Base-by-base conservation (phyloP, 148 eudicot genomes). In the Nyssa sinensis region DNA sequence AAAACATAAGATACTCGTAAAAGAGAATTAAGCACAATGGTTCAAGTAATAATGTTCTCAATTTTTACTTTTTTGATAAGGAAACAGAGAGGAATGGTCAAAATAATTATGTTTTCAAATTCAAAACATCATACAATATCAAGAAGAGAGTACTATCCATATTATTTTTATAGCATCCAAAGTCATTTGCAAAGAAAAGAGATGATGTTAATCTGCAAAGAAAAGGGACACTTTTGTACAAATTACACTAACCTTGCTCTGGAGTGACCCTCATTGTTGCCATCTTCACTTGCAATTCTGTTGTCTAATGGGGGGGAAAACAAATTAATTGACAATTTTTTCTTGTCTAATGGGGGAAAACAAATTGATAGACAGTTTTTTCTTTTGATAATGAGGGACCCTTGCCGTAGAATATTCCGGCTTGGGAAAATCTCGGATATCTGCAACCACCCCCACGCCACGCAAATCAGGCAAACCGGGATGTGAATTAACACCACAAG, bases 191-290 rank as follows among this genome's bases (percentile, higher is more conserved):
- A 74, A 53, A 24, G 37, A 77, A 21, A 71, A 66, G 10, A 67
- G 5, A 41, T 0, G n/a, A 55, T 3, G 58, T 27, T 44, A 62
- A 62, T 24, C 28, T 7, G 59, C 21, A 61, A 13, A 2, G 59
- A 47, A n/a, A 62, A 35, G 39, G 17, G 21, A 35, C 2, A 19
- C 9, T 21, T n/a, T n/a, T 21, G 25, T 24, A 31, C 32, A 62
- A 60, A 64, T 39, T 24, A 67, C 41, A 74, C 90, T 74, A 71
- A 91, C 97, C 97, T 89, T 71, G 67, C 77, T 75, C 62, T 82
- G 72, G 85, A 79, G 59, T 74, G 74, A 69, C 69, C 77, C 30
- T 73, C 64, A 53, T 69, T 79, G 34, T 75, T 77, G 21, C 69
- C 84, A 65, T 82, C 83, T 66, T 39, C 60, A 72, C 24, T 51